Evolutionary conservation across 2,329 filamentous ascomycete genomes (phyloP).

Genomic region (Fusarium sarcochroum): DNA sequence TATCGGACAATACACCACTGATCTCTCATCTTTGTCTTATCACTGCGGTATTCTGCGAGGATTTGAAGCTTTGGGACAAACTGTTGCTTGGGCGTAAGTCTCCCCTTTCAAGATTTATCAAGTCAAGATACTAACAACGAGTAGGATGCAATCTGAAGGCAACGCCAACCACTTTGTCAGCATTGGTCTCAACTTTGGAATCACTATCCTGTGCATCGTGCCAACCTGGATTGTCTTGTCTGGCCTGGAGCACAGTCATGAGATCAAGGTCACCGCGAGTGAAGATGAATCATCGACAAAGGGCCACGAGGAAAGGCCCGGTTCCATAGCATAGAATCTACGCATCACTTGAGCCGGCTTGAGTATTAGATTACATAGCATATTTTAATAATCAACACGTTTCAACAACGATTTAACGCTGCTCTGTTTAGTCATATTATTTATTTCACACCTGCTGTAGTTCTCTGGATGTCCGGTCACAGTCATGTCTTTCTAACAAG

Average conservation of each 20-base stretch:
- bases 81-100: constrained; percentile 30
- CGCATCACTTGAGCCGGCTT: background rate
- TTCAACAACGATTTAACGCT: background rate
- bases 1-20: constrained; percentile 21
- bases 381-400: constrained; percentile 19
- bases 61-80: constrained; percentile 23
- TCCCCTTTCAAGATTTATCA: fast-evolving
- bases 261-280: constrained; percentile 13
- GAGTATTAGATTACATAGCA: background rate
- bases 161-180: constrained; percentile 32
- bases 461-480: no score
- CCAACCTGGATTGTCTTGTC: constrained; percentile 26
- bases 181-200: constrained; percentile 23
- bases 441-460: no score
- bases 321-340: background rate
- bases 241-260: constrained; percentile 21
- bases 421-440: no score
- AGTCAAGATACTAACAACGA: background rate
- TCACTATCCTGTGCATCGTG: constrained; percentile 13
- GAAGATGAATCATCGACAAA: background rate
- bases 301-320: background rate
- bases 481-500: no score
- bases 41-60: constrained; percentile 27
- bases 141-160: constrained; percentile 24
- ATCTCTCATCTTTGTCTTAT: constrained; percentile 15